Evolutionary conservation across 805 yeast genomes (phyloP).

Genomic region (Cyberlindnera maclurae): DNA sequence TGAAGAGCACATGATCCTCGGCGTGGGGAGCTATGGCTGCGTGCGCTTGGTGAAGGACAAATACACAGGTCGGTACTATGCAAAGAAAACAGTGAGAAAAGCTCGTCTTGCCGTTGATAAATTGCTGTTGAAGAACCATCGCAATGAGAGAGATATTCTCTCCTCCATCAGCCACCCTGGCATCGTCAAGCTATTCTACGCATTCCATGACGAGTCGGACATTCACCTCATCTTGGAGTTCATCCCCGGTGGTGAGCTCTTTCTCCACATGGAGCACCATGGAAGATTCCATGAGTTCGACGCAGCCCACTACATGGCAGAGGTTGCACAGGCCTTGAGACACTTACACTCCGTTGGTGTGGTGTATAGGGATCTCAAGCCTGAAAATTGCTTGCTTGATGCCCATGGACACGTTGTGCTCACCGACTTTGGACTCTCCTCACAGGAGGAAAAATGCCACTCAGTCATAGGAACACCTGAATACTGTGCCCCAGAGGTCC

Average conservation of each 20-base stretch:
- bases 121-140: slow-evolving; percentile 58
- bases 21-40: slow-evolving; percentile 84
- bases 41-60: slow-evolving; percentile 72
- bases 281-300: slow-evolving; percentile 50
- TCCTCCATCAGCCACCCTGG: slow-evolving; percentile 70
- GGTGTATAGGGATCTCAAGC: slow-evolving; percentile 82
- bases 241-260: slow-evolving; percentile 86
- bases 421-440: slow-evolving; percentile 78
- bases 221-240: slow-evolving; percentile 73
- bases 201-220: slow-evolving; percentile 73
- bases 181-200: slow-evolving; percentile 74
- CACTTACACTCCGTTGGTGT: slow-evolving; percentile 78
- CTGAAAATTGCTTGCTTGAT: slow-evolving; percentile 81
- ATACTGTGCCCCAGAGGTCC: slow-evolving; percentile 76
- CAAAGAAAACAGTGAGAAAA: slow-evolving; percentile 80
- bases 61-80: slow-evolving; percentile 56
- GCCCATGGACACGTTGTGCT: slow-evolving; percentile 71
- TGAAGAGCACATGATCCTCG: slow-evolving; percentile 63
- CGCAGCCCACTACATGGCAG: slow-evolving; percentile 74
- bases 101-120: slow-evolving; percentile 59
- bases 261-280: slow-evolving; percentile 31
- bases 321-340: slow-evolving; percentile 66
- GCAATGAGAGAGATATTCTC: slow-evolving; percentile 71
- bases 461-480: slow-evolving; percentile 40
- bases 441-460: slow-evolving; percentile 29